Base-by-base conservation (phyloP, 2,329 filamentous ascomycete species). In the Dactylellina leptospora region DNA sequence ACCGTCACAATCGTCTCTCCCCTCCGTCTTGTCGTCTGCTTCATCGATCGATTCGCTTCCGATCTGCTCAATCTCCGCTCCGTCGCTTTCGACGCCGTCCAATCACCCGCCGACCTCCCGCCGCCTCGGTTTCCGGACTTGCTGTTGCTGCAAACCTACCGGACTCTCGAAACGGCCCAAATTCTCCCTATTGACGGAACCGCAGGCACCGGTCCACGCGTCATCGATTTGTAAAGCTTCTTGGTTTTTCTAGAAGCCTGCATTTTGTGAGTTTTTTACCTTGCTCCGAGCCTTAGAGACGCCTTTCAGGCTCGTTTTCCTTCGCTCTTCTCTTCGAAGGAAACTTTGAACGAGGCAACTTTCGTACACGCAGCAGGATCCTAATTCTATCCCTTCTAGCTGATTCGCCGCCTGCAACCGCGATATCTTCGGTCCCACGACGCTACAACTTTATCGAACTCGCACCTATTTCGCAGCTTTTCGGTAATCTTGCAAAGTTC, bases 151-250 rank as follows among this genome's bases (percentile, higher is more conserved):
- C 47, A 20, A 50, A 18, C 18, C 5, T 4, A 48, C 25, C 22
- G 33, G 8, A 58, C 20, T 64, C 42, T 28, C 30, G 51, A 51
- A 72, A 45, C 68, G 36, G 68, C 44, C 40, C 50, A 63, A 20
- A 72, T 53, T 53, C 51, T 63, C 60, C 66, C 28, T 42, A 38
- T 72, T 64, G 59, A 64, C 59, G 68, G 54, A 72, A 72, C 68
- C 68, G 68, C 68, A 72, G 68, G 68, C 51, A 72, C 54, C 68
- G 68, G 68, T 72, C 59, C 54, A 64, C 68, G 66, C 66, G 66
- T 71, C 66, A 53, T 71, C 66, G 66, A 61, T 51, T 44, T 45
- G 16, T 45, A 54, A 51, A 40, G 42, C 28, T 9, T 53, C 45
- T 62, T 16, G 45, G 44, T 62, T 50, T 62, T 51, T 50, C 48